Evolutionary conservation across 768 basidiomycete genomes (phyloP).

Genomic region (Hygrocybe coccinea): DNA sequence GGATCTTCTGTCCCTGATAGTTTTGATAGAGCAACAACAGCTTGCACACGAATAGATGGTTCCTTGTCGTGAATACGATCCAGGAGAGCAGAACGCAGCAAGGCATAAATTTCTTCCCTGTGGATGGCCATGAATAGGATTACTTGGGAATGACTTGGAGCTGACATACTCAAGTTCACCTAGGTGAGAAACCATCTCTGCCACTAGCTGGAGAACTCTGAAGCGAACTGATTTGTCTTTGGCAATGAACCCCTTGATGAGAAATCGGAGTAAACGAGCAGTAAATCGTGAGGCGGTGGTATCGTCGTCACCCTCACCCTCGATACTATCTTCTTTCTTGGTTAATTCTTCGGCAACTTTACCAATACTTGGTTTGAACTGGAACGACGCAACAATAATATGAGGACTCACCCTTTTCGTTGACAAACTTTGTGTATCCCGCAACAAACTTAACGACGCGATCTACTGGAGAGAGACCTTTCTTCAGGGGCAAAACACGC

Average conservation of each 20-base stretch:
- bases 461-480: conserved; percentile 73
- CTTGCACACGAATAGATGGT: conserved; percentile 66
- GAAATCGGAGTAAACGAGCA: conserved; percentile 54
- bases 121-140: conserved; percentile 1
- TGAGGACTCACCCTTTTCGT: conserved; percentile 60
- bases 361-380: background rate
- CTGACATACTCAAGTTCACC: conserved; percentile 79
- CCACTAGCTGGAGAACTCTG: conserved; percentile 69
- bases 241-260: conserved; percentile 72
- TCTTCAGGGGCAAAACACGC: conserved; percentile 67
- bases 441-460: conserved; percentile 77
- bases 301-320: conserved; percentile 50
- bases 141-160: background rate
- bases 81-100: conserved; percentile 58
- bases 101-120: conserved; percentile 72
- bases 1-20: conserved; percentile 67
- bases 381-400: background rate
- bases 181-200: conserved; percentile 73
- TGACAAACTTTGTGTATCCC: conserved; percentile 68
- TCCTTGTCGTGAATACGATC: conserved; percentile 81
- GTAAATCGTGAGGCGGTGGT: conserved; percentile 67
- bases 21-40: conserved; percentile 73
- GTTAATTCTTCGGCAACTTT: conserved; percentile 39
- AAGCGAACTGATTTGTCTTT: conserved; percentile 88
- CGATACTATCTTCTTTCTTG: conserved; percentile 34